Evolutionary conservation across 2,329 filamentous ascomycete species (phyloP).

Genomic region (Colletotrichum paranaense): DNA sequence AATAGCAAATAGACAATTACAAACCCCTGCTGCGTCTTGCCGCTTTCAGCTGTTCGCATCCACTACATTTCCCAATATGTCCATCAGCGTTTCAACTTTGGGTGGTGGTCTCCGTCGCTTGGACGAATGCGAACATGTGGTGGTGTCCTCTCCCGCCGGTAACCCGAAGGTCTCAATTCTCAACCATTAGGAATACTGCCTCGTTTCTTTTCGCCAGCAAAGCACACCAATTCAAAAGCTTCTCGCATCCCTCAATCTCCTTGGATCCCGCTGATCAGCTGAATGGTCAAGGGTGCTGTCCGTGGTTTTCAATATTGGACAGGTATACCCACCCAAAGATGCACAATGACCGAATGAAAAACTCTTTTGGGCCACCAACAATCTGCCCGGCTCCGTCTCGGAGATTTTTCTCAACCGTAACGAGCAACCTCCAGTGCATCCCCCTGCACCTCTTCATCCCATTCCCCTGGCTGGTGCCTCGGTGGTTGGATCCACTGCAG

Average conservation of each 20-base stretch:
- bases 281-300: background rate
- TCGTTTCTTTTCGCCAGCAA: background rate
- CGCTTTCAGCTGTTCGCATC: constrained; percentile 18
- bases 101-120: constrained; percentile 5
- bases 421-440: background rate
- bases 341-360: constrained; percentile 26
- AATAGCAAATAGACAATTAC: constrained; percentile 31
- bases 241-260: too few relatives aligned
- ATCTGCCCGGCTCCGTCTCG: constrained; percentile 27
- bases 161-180: background rate
- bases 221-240: background rate
- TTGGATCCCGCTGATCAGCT: background rate
- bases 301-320: background rate
- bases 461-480: constrained; percentile 16
- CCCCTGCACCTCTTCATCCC: constrained; percentile 30
- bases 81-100: constrained; percentile 26
- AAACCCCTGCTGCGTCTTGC: constrained; percentile 24
- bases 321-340: constrained; percentile 2
- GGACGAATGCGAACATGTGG: constrained; percentile 14
- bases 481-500: constrained; percentile 18
- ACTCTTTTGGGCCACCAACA: constrained; percentile 24
- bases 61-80: constrained; percentile 28
- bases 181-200: background rate
- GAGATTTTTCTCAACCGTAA: constrained; percentile 33
- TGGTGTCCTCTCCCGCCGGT: background rate